A percentile compares a stretch with the other conserved stretches of the same genome.
phyloP scores from a whole-genome alignment of 2,329 filamentous ascomycete genomes.

The Fusarium chaquense region DNA sequence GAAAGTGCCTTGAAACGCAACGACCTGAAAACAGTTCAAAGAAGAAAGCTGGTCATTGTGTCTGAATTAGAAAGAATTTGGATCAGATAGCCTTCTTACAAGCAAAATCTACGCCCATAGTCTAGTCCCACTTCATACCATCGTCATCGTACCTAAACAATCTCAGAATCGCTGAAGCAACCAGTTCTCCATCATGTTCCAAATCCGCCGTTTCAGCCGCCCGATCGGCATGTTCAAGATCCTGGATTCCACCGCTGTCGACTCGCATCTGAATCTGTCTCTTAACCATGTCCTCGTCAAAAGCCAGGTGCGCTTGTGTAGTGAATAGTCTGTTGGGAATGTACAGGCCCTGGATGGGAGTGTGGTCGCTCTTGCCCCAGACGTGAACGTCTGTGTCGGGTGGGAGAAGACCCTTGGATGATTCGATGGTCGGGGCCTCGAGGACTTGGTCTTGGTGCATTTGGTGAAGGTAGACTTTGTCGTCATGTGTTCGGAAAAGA shows the following conservation, averaged over 20 bases:
- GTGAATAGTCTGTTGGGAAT: constrained; percentile 72
- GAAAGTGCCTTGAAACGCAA: neutral
- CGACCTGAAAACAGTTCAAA: neutral
- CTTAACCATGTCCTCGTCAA: constrained; percentile 75
- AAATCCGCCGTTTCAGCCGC: constrained; percentile 71
- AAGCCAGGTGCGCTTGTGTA: constrained; percentile 84
- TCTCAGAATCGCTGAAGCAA: constrained; percentile 75
- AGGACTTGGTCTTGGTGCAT: constrained; percentile 84
- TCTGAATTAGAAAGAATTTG: neutral
- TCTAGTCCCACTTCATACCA: constrained; percentile 47
- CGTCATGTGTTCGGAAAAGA: constrained; percentile 70
- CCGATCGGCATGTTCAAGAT: constrained; percentile 70
- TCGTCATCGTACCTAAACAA: constrained; percentile 64
- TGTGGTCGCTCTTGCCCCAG: constrained; percentile 74
- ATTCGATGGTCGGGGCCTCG: constrained; percentile 67
- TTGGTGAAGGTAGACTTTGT: constrained; percentile 72
- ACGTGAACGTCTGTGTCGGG: constrained; percentile 60
- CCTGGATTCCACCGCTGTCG: constrained; percentile 70
- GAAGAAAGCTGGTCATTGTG: neutral
- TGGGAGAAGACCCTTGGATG: constrained; percentile 53
- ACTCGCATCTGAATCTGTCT: constrained; percentile 72
- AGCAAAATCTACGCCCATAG: neutral
- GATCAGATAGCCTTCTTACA: neutral
- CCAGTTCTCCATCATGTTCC: constrained; percentile 76
- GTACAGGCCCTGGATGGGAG: constrained; percentile 81